Evolutionary conservation across 441 rosid species (phyloP).

Genomic region (Macaranga tanarius): DNA sequence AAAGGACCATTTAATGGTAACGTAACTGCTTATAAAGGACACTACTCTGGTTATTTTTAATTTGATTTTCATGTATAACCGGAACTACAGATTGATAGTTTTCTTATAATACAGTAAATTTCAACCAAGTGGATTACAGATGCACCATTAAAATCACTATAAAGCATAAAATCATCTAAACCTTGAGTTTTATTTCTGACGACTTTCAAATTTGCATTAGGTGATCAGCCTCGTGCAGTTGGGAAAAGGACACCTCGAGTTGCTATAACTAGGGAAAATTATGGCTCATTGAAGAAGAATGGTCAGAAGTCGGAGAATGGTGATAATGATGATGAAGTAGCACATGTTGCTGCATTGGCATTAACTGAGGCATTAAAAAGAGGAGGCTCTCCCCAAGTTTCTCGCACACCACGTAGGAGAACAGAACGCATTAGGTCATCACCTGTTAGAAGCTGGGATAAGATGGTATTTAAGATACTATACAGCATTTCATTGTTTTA

Average conservation of each 20-base stretch:
- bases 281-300: constrained; percentile 41
- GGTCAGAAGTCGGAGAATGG: constrained; percentile 49
- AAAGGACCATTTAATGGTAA: constrained; percentile 62
- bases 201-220: constrained; percentile 41
- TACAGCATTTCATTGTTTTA: neutral
- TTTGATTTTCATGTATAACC: no score
- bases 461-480: constrained; percentile 46
- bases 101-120: neutral
- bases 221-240: constrained; percentile 65
- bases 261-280: constrained; percentile 62
- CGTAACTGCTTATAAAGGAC: constrained; percentile 11
- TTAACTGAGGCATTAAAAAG: constrained; percentile 60
- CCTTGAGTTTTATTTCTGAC: constrained; percentile 18
- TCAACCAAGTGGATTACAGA: neutral
- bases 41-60: constrained; percentile 17
- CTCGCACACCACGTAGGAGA: constrained; percentile 38
- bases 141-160: neutral
- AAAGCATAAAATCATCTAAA: constrained; percentile 1
- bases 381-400: constrained; percentile 62
- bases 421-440: constrained; percentile 42
- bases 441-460: constrained; percentile 53
- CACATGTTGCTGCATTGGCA: constrained; percentile 64
- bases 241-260: constrained; percentile 93
- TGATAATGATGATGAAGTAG: constrained; percentile 54
- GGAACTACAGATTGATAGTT: neutral